These are phyloP conservation scores for Fusarium graminum DNA, from an alignment of 2,329 filamentous ascomycete species.

Conservation along the genomic window DNA sequence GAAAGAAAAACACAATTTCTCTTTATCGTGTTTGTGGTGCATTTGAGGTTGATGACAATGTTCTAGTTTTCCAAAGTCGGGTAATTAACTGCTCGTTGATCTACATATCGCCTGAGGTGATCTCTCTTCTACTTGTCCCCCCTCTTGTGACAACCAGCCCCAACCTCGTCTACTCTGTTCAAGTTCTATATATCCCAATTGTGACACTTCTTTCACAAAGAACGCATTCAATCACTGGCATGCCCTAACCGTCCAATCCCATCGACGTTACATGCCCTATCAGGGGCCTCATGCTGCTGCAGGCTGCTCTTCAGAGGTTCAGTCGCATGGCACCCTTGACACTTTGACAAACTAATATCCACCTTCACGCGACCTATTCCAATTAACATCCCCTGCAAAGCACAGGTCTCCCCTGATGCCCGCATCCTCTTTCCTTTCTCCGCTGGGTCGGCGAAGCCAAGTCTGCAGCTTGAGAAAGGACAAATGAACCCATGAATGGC, in stretches of 20 bases:
- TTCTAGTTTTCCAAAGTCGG: too few relatives aligned
- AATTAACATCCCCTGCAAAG: constrained; percentile 32
- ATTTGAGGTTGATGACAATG: too few relatives aligned
- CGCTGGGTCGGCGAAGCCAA: constrained; percentile 15
- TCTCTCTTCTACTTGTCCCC: background rate
- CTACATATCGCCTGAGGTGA: background rate
- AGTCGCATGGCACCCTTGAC: constrained; percentile 42
- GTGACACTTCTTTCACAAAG: background rate
- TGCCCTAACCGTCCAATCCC: background rate
- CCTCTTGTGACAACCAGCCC: background rate
- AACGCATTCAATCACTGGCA: constrained; percentile 1
- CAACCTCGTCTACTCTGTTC: too few relatives aligned
- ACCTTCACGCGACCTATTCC: constrained; percentile 22
- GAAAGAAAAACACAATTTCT: too few relatives aligned
- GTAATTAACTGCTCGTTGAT: background rate
- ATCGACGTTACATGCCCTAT: constrained; percentile 24
- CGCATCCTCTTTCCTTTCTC: constrained; percentile 9
- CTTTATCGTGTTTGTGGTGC: too few relatives aligned
- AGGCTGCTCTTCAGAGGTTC: constrained; percentile 28
- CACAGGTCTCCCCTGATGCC: constrained; percentile 34
- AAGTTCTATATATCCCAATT: too few relatives aligned
- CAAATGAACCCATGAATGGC: constrained; percentile 1
- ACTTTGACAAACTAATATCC: constrained; percentile 3
- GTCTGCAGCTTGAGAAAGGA: constrained; percentile 11
- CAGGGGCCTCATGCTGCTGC: constrained; percentile 34